Percentiles rank a stretch among this genome's conserved stretches.
phyloP scores from a whole-genome alignment of 371 early-diverging fungal species.

The Gilbertella persicaria region DNA sequence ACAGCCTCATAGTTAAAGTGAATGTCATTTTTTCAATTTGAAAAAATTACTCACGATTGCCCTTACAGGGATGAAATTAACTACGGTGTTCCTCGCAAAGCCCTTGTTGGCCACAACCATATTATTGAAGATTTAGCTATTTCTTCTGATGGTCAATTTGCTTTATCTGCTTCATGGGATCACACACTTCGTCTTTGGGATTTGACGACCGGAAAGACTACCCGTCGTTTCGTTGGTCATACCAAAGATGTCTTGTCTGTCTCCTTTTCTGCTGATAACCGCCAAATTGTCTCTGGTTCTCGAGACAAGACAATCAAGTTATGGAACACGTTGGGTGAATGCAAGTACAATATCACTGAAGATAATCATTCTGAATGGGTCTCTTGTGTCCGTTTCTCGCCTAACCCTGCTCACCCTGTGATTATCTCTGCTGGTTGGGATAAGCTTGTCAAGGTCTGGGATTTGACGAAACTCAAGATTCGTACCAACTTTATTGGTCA shows the following conservation, averaged over 20 bases:
- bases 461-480: slow-evolving; percentile 93
- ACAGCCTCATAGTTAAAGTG: slow-evolving; percentile 16
- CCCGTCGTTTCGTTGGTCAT: slow-evolving; percentile 94
- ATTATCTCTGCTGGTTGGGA: slow-evolving; percentile 98
- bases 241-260: slow-evolving; percentile 93
- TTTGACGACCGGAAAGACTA: slow-evolving; percentile 86
- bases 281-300: slow-evolving; percentile 94
- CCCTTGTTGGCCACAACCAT: slow-evolving; percentile 94
- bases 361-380: slow-evolving; percentile 96
- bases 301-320: slow-evolving; percentile 98
- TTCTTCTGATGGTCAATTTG: slow-evolving; percentile 95
- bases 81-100: slow-evolving; percentile 87
- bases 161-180: slow-evolving; percentile 96
- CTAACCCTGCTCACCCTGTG: slow-evolving; percentile 93
- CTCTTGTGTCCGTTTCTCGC: slow-evolving; percentile 96
- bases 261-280: slow-evolving; percentile 97
- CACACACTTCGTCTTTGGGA: slow-evolving; percentile 97
- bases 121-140: slow-evolving; percentile 94
- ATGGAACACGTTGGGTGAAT: slow-evolving; percentile 98
- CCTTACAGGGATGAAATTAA: slow-evolving; percentile 71
- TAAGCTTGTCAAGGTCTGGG: slow-evolving; percentile 99
- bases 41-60: slow-evolving; percentile 31
- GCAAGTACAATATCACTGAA: slow-evolving; percentile 91
- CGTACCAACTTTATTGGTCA: slow-evolving; percentile 98
- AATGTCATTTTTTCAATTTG: slow-evolving; percentile 12